A percentile compares a stretch with the other conserved stretches of the same genome.
Conservation (phyloP, 805 yeast genomes). For the Metschnikowia anglica region DNA sequence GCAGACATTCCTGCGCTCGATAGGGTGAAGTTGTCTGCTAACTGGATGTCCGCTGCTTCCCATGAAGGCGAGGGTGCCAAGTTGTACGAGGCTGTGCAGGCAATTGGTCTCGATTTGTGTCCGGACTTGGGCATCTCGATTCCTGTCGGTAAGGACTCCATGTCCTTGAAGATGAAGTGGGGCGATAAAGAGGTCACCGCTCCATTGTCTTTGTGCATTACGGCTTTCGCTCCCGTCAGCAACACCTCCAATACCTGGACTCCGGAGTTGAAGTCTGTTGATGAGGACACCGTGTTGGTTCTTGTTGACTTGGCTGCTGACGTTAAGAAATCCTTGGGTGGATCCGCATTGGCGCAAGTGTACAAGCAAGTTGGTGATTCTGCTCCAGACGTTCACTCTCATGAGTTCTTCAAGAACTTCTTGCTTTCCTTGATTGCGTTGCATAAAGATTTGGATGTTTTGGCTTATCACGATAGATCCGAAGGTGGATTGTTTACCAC, state of each 20-base stretch:
- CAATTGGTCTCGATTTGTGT: slow-evolving; percentile 90
- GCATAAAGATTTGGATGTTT: slow-evolving; percentile 64
- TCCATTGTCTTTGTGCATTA: slow-evolving; percentile 87
- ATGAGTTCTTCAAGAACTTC: slow-evolving; percentile 62
- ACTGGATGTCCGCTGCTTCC: slow-evolving; percentile 98
- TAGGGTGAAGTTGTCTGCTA: slow-evolving; percentile 85
- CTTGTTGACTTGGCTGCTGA: slow-evolving; percentile 75
- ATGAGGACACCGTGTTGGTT: slow-evolving; percentile 62
- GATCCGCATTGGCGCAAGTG: slow-evolving; percentile 93
- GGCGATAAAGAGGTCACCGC: slow-evolving; percentile 87
- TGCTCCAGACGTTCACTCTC: slow-evolving; percentile 80
- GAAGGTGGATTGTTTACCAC: slow-evolving; percentile 95
- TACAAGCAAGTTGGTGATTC: slow-evolving; percentile 81
- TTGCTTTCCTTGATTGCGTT: slow-evolving; percentile 66
- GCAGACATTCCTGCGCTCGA: slow-evolving; percentile 79
- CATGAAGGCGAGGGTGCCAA: slow-evolving; percentile 95
- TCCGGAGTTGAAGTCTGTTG: slow-evolving; percentile 61
- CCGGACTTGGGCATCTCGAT: slow-evolving; percentile 88
- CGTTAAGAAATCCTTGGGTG: slow-evolving; percentile 67
- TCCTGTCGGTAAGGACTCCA: slow-evolving; percentile 98
- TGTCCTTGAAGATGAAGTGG: slow-evolving; percentile 99
- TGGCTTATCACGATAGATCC: slow-evolving; percentile 92
- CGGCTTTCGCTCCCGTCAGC: slow-evolving; percentile 87
- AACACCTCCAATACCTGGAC: slow-evolving; percentile 94
- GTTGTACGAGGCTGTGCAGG: slow-evolving; percentile 94